phyloP scores from a whole-genome alignment of 176 grass and related monocot genomes.

The Neostapfia colusana region DNA sequence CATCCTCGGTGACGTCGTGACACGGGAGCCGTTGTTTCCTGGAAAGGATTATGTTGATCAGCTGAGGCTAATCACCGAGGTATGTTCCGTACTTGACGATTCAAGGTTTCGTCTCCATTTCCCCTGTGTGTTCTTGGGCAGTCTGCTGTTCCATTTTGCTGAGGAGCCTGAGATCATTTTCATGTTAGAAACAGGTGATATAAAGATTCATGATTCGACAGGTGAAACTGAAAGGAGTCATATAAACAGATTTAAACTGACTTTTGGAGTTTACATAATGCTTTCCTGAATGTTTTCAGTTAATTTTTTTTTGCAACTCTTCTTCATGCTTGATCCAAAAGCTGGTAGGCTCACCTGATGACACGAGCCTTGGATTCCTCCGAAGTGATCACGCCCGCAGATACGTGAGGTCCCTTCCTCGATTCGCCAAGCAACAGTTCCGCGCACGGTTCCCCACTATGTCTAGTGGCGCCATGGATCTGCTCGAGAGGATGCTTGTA shows the following conservation, averaged over 20 bases:
- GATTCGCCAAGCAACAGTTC: constrained; percentile 87
- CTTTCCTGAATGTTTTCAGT: not conserved
- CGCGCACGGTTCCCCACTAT: constrained; percentile 72
- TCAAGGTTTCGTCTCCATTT: not conserved
- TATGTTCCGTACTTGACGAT: constrained; percentile 24
- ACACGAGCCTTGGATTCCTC: constrained; percentile 94
- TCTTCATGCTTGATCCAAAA: constrained; percentile 53
- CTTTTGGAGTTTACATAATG: not conserved
- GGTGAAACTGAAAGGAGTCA: not conserved
- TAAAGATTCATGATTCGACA: not conserved
- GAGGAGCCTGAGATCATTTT: not conserved
- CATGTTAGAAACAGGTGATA: not conserved
- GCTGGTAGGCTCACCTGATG: constrained; percentile 93
- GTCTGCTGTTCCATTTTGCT: not conserved
- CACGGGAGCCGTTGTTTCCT: constrained; percentile 81
- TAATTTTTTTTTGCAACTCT: constrained; percentile 36
- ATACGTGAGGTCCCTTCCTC: constrained; percentile 94
- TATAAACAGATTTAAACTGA: not conserved
- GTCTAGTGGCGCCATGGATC: constrained; percentile 82
- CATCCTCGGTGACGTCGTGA: constrained; percentile 89
- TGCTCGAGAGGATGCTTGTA: constrained; percentile 97
- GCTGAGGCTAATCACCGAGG: constrained; percentile 90
- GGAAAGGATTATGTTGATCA: constrained; percentile 98
- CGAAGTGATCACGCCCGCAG: constrained; percentile 89
- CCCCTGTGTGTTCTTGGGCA: not conserved